These are phyloP conservation scores for Pichia eremophila DNA, from an alignment of 805 yeast species.

Conservation along the genomic window DNA sequence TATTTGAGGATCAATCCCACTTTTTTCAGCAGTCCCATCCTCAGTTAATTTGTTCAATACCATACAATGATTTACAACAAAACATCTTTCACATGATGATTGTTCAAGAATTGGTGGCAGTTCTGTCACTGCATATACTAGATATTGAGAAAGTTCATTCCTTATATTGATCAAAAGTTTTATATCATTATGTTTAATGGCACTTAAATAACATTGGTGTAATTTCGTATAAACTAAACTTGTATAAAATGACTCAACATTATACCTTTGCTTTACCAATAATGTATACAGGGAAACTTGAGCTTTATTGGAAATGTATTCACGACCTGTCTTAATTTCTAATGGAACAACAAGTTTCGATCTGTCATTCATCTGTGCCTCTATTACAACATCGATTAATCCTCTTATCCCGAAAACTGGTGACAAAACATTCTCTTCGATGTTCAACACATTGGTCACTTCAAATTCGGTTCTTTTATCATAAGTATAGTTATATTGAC, in stretches of 20 bases:
- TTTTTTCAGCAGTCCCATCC: constrained; percentile 42
- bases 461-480: constrained; percentile 32
- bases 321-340: constrained; percentile 83
- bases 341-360: constrained; percentile 61
- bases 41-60: constrained; percentile 51
- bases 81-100: constrained; percentile 56
- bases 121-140: constrained; percentile 40
- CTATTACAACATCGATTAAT: constrained; percentile 77
- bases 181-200: constrained; percentile 46
- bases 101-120: constrained; percentile 47
- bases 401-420: constrained; percentile 88
- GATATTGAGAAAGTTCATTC: constrained; percentile 53
- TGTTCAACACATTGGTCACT: constrained; percentile 60
- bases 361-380: constrained; percentile 37
- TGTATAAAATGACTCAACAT: constrained; percentile 52
- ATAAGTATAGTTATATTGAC: background rate
- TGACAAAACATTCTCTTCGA: constrained; percentile 89
- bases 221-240: constrained; percentile 67
- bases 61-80: constrained; percentile 51
- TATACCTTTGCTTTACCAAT: constrained; percentile 71
- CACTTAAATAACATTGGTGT: constrained; percentile 32
- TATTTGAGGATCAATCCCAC: constrained; percentile 42
- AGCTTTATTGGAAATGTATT: constrained; percentile 64
- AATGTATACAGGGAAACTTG: constrained; percentile 80
- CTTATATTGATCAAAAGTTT: constrained; percentile 62